Percentiles rank a stretch among this genome's conserved stretches.
Conservation (phyloP, 495 filamentous ascomycete species). For the Penicillium silybi region DNA sequence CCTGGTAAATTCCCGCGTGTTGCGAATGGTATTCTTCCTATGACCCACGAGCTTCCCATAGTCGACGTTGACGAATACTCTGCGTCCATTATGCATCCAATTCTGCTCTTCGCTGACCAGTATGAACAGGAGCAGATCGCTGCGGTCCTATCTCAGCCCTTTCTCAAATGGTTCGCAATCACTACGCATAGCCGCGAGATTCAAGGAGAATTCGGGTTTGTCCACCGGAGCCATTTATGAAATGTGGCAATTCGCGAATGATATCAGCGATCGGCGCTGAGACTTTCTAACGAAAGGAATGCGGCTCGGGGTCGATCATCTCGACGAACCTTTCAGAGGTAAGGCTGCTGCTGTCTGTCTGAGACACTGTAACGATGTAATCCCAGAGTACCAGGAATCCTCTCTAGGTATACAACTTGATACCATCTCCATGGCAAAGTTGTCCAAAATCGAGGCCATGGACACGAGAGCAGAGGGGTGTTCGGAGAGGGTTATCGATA, state of each 20-base stretch:
- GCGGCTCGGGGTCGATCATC: conserved; percentile 67
- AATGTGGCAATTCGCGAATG: conserved; percentile 75
- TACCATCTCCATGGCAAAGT: not conserved
- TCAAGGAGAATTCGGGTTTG: conserved; percentile 71
- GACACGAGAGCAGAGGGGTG: conserved; percentile 5
- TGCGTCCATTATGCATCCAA: conserved; percentile 44
- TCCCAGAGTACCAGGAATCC: not conserved
- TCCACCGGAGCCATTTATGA: conserved; percentile 53
- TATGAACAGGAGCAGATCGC: conserved; percentile 88
- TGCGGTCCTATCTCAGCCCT: conserved; percentile 39
- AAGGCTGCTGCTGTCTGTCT: conserved; percentile 90
- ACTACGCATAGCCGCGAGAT: conserved; percentile 87
- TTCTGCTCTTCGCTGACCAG: conserved; percentile 60
- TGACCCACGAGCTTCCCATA: conserved; percentile 74
- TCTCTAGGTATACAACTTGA: not conserved
- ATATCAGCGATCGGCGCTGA: conserved; percentile 77
- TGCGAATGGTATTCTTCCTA: conserved; percentile 65
- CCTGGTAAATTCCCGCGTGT: conserved; percentile 53
- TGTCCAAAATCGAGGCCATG: conserved; percentile 27
- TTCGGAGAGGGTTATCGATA: conserved; percentile 13
- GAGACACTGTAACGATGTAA: not conserved
- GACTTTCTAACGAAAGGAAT: conserved; percentile 89
- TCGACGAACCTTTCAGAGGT: conserved; percentile 88
- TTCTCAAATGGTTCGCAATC: conserved; percentile 41
- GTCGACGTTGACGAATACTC: conserved; percentile 81